phyloP scores from a whole-genome alignment of 495 filamentous ascomycete species.

The Penicillium canariense region DNA sequence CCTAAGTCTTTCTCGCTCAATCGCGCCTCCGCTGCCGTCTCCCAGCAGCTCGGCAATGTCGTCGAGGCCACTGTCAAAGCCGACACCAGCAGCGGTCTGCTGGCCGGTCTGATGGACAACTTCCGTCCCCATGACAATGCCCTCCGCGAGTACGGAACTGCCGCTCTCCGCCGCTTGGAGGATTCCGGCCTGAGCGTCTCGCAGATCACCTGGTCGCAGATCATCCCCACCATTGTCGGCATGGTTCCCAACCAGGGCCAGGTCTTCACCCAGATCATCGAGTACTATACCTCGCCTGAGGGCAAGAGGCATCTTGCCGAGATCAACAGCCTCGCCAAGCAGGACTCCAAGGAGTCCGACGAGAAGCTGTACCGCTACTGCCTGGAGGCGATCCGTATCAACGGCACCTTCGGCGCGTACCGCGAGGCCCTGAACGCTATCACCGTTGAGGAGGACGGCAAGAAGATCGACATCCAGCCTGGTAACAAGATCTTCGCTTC shows the following conservation, averaged over 20 bases:
- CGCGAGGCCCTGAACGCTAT: slow-evolving; percentile 44
- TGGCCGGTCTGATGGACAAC: slow-evolving; percentile 56
- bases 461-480: slow-evolving; percentile 46
- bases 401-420: slow-evolving; percentile 58
- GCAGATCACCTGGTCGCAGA: slow-evolving; percentile 72
- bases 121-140: slow-evolving; percentile 51
- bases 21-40: slow-evolving; percentile 59
- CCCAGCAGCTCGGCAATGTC: slow-evolving; percentile 59
- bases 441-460: slow-evolving; percentile 51
- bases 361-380: slow-evolving; percentile 49
- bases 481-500: slow-evolving; percentile 53
- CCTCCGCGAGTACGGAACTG: slow-evolving; percentile 64
- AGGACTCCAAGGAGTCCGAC: slow-evolving; percentile 46
- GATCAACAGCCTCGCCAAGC: slow-evolving; percentile 55
- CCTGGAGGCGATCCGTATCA: slow-evolving; percentile 58
- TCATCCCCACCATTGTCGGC: slow-evolving; percentile 59
- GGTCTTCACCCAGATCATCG: slow-evolving; percentile 72
- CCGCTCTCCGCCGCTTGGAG: slow-evolving; percentile 66
- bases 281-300: slow-evolving; percentile 67
- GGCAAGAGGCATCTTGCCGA: slow-evolving; percentile 56
- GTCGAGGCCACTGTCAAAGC: slow-evolving; percentile 66
- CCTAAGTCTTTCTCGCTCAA: slow-evolving; percentile 55
- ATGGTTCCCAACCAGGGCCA: slow-evolving; percentile 71
- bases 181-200: slow-evolving; percentile 62
- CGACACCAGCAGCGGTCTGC: slow-evolving; percentile 53